A percentile compares a stretch with the other conserved stretches of the same genome.
phyloP scores from a whole-genome alignment of 148 eudicot species.

The Rheum nobile region DNA sequence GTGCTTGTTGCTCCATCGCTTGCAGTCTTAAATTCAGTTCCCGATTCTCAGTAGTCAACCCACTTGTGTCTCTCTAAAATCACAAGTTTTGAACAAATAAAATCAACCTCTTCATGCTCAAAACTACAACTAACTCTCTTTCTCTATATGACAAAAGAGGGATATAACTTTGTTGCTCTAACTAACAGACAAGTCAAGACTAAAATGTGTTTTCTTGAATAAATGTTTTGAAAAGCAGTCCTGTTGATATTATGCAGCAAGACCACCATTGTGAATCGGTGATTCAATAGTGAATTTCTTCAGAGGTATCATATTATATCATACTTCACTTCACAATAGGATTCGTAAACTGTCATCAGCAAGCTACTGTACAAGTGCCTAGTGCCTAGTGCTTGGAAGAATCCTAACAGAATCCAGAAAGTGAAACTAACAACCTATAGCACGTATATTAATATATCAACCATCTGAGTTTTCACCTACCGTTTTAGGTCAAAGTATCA shows the following conservation, averaged over 20 bases:
- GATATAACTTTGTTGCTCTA: background rate
- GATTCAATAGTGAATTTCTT: too few relatives aligned
- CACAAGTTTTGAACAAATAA: background rate
- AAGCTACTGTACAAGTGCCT: background rate
- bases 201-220: too few relatives aligned
- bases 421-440: background rate
- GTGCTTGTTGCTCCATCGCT: conserved; percentile 9
- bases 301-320: background rate
- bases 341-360: background rate
- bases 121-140: background rate
- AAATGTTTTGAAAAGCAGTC: too few relatives aligned
- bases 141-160: background rate
- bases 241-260: too few relatives aligned
- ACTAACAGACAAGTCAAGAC: too few relatives aligned
- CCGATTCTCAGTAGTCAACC: background rate
- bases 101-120: background rate
- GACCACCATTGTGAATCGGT: too few relatives aligned
- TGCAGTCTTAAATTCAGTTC: conserved; percentile 21
- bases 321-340: background rate
- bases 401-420: too few relatives aligned
- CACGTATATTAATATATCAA: background rate
- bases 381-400: too few relatives aligned
- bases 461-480: background rate
- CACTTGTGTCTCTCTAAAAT: background rate
- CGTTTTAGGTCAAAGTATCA: background rate